Conservation (phyloP, 441 rosid species). For the Brassica balearica region DNA sequence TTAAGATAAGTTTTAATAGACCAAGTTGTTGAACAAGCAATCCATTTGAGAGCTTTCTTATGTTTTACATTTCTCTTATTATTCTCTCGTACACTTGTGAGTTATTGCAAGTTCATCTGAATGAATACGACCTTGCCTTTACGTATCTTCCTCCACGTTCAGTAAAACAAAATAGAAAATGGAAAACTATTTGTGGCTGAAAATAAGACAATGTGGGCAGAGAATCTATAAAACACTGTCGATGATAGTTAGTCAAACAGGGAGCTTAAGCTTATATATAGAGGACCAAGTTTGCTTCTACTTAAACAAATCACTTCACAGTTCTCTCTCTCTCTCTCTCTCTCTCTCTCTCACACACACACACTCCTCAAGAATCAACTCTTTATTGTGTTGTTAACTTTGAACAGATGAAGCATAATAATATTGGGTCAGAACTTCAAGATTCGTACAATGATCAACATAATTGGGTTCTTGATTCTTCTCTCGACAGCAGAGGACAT, state of each 20-base stretch:
- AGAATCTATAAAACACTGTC: slow-evolving; percentile 19
- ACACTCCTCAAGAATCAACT: slow-evolving; percentile 16
- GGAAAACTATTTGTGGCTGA: slow-evolving; percentile 19
- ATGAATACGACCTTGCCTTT: background rate
- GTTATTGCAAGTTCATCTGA: slow-evolving; percentile 19
- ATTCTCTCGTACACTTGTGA: background rate
- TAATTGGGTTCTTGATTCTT: slow-evolving; percentile 89
- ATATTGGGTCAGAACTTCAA: slow-evolving; percentile 29
- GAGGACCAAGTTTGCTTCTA: slow-evolving; percentile 39
- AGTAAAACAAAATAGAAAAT: slow-evolving; percentile 21
- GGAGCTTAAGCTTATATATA: slow-evolving; percentile 31
- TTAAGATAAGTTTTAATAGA: background rate
- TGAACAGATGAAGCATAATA: slow-evolving; percentile 39
- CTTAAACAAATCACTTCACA: slow-evolving; percentile 30
- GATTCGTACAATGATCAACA: slow-evolving; percentile 47
- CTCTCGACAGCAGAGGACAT: slow-evolving; percentile 71
- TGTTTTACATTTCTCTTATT: background rate
- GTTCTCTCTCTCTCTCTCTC: background rate
- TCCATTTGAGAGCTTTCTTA: background rate
- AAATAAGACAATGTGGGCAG: slow-evolving; percentile 20
- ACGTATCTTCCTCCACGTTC: slow-evolving; percentile 14
- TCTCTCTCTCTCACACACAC: slow-evolving; percentile 3
- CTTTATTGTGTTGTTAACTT: slow-evolving; percentile 8
- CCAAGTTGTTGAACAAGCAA: slow-evolving; percentile 1
- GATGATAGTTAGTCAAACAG: slow-evolving; percentile 29